phyloP scores from a whole-genome alignment of 805 yeast genomes.

The Pichia nanzhaoensis region DNA sequence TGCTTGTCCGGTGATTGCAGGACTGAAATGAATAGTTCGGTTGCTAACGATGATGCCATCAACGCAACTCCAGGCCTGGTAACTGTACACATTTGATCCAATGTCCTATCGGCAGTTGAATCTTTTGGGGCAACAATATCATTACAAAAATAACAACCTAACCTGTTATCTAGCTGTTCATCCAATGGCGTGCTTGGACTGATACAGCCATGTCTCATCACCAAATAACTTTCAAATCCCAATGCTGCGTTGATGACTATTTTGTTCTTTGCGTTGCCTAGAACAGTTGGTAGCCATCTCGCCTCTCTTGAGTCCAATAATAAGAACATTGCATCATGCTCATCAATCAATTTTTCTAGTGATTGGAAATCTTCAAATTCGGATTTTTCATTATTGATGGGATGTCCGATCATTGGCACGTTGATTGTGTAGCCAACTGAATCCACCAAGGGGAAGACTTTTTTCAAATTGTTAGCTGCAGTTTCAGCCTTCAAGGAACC shows the following conservation, averaged over 20 bases:
- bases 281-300: conserved; percentile 93
- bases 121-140: conserved; percentile 94
- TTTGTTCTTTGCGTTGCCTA: conserved; percentile 62
- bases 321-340: conserved; percentile 72
- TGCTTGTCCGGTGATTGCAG: conserved; percentile 58
- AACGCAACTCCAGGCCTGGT: conserved; percentile 95
- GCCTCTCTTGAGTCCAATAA: conserved; percentile 94
- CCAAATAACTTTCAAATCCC: conserved; percentile 90
- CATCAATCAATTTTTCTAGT: conserved; percentile 46
- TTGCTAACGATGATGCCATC: conserved; percentile 80
- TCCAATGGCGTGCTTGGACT: conserved; percentile 19
- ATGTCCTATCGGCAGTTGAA: conserved; percentile 75
- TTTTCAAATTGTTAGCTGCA: conserved; percentile 68
- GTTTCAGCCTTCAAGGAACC: conserved; percentile 70
- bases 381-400: conserved; percentile 48
- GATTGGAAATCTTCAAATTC: conserved; percentile 47
- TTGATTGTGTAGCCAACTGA: conserved; percentile 59
- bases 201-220: conserved; percentile 82
- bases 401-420: conserved; percentile 96
- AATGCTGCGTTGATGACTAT: conserved; percentile 86
- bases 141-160: conserved; percentile 95
- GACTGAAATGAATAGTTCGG: conserved; percentile 69
- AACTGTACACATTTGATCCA: conserved; percentile 98
- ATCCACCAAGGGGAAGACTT: conserved; percentile 72
- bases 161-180: conserved; percentile 30